These are phyloP conservation scores for Yarrowia keelungensis DNA, from an alignment of 805 yeast species.

Conservation along the genomic window DNA sequence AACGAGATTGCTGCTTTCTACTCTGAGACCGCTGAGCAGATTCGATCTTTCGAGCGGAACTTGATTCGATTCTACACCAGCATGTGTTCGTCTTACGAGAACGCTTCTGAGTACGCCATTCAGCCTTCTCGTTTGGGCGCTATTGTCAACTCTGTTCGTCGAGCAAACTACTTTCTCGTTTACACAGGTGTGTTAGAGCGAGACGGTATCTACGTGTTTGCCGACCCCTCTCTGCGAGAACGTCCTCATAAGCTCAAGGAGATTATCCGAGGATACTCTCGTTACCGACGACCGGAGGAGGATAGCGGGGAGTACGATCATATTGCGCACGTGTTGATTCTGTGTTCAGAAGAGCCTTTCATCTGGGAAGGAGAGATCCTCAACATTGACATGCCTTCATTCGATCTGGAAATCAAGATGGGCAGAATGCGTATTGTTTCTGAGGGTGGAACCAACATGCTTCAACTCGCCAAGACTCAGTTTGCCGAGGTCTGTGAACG, in stretches of 20 bases:
- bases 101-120: slow-evolving; percentile 59
- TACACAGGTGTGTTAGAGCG: slow-evolving; percentile 75
- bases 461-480: slow-evolving; percentile 62
- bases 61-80: slow-evolving; percentile 73
- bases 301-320: slow-evolving; percentile 45
- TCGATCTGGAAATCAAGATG: slow-evolving; percentile 61
- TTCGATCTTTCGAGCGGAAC: slow-evolving; percentile 70
- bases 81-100: slow-evolving; percentile 72
- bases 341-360: slow-evolving; percentile 83
- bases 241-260: slow-evolving; percentile 50
- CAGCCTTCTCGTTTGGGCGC: slow-evolving; percentile 50
- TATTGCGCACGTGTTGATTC: slow-evolving; percentile 69
- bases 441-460: slow-evolving; percentile 67
- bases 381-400: slow-evolving; percentile 53
- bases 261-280: slow-evolving; percentile 48
- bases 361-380: slow-evolving; percentile 88
- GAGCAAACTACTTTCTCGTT: slow-evolving; percentile 75
- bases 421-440: slow-evolving; percentile 74
- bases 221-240: slow-evolving; percentile 62
- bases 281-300: slow-evolving; percentile 44
- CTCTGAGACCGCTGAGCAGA: slow-evolving; percentile 52
- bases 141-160: slow-evolving; percentile 65
- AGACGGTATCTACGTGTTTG: slow-evolving; percentile 81
- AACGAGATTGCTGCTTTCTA: slow-evolving; percentile 61
- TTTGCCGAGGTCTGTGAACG: slow-evolving; percentile 65